phyloP scores from a whole-genome alignment of 257 asterid species.

The Orobanche coerulescens region DNA sequence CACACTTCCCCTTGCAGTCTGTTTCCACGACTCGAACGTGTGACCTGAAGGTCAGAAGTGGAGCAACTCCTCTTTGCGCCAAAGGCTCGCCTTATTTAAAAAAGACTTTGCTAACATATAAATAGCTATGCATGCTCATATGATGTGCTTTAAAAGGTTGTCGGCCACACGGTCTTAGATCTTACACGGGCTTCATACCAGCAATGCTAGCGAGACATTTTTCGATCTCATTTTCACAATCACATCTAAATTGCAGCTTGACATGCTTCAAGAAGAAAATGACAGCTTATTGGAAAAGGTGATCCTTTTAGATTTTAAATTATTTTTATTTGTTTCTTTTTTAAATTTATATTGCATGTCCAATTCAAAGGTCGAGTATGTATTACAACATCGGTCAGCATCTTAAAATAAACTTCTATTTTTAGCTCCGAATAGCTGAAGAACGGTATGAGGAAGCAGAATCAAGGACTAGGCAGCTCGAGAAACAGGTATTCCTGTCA shows the following conservation, averaged over 20 bases:
- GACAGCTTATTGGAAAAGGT: conserved; percentile 88
- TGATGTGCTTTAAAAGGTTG: conserved; percentile 2
- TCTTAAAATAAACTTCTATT: conserved; percentile 27
- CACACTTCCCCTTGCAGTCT: too few species aligned
- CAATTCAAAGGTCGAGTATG: background rate
- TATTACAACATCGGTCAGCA: conserved; percentile 11
- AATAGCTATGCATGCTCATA: background rate
- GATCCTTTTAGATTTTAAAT: conserved; percentile 18
- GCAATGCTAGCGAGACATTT: conserved; percentile 4
- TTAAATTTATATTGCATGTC: background rate
- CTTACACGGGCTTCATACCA: background rate
- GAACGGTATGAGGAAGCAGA: conserved; percentile 90
- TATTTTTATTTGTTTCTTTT: background rate
- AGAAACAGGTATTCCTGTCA: conserved; percentile 57
- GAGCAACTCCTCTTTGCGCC: too few species aligned
- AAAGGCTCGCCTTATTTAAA: background rate
- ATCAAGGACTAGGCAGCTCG: conserved; percentile 84
- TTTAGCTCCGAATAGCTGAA: conserved; percentile 87
- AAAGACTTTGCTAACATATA: background rate
- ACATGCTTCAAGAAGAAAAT: conserved; percentile 98
- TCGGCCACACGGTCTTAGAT: background rate
- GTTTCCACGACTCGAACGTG: too few species aligned
- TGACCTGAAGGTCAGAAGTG: too few species aligned
- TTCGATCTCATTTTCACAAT: conserved; percentile 16
- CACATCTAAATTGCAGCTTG: conserved; percentile 56